Conservation (phyloP, 2,329 filamentous ascomycete species). For the Alternaria consortialis region DNA sequence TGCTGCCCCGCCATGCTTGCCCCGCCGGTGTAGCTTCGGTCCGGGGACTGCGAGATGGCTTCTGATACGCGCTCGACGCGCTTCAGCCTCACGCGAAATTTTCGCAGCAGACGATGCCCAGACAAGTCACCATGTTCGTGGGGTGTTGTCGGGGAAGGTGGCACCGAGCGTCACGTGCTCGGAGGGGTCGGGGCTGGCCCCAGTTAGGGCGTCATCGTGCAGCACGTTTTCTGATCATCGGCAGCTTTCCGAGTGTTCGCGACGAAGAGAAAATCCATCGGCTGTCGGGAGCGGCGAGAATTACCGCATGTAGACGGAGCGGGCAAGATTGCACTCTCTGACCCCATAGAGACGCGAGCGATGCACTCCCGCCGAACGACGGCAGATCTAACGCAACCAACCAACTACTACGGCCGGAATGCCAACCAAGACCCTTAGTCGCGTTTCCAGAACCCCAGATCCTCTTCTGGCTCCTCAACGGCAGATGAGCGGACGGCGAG, state of each 20-base stretch:
- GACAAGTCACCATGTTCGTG: slow-evolving; percentile 20
- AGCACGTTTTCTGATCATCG: slow-evolving; percentile 26
- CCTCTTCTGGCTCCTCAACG: slow-evolving; percentile 12
- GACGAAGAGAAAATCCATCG: slow-evolving; percentile 1
- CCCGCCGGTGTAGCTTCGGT: slow-evolving; percentile 37
- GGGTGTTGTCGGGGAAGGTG: slow-evolving; percentile 28
- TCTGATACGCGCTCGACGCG: slow-evolving; percentile 24
- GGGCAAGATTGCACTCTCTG: slow-evolving; percentile 22
- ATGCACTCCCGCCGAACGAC: slow-evolving; percentile 24
- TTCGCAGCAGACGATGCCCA: slow-evolving; percentile 20
- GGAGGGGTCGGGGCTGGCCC: slow-evolving; percentile 1
- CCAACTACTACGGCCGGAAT: slow-evolving; percentile 38
- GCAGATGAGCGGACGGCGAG: slow-evolving; percentile 29
- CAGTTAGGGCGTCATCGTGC: slow-evolving; percentile 29
- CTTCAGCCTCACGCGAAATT: slow-evolving; percentile 18
- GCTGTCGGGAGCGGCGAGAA: slow-evolving; percentile 37
- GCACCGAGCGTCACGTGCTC: slow-evolving; percentile 33
- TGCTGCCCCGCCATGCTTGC: slow-evolving; percentile 32
- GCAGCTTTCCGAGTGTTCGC: slow-evolving; percentile 8
- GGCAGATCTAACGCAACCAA: slow-evolving; percentile 23
- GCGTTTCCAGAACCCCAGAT: slow-evolving; percentile 33
- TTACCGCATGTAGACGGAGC: slow-evolving; percentile 30
- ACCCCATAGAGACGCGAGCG: slow-evolving; percentile 16
- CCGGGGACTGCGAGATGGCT: slow-evolving; percentile 16
- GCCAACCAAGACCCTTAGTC: slow-evolving; percentile 20